Percentiles rank a stretch among this genome's conserved stretches.
Conservation (phyloP, 2,329 filamentous ascomycete genomes). For the Chalara sp. region DNA sequence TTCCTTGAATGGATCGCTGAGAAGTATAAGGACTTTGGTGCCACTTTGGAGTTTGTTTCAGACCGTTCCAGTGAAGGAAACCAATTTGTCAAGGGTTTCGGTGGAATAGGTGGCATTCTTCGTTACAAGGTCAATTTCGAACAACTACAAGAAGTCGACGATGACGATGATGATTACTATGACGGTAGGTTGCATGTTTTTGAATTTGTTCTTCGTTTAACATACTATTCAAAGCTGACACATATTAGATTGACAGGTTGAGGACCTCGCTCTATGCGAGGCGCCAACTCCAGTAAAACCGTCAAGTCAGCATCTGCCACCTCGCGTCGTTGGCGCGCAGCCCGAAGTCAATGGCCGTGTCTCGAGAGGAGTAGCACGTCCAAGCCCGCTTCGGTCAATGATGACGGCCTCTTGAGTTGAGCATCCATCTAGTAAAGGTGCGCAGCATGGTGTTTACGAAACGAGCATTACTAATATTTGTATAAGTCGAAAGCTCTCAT, state of each 20-base stretch:
- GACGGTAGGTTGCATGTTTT: constrained; percentile 41
- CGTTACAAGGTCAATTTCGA: constrained; percentile 99
- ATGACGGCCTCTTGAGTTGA: constrained; percentile 43
- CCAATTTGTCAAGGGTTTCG: constrained; percentile 99
- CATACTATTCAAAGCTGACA: constrained; percentile 8
- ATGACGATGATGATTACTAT: constrained; percentile 93
- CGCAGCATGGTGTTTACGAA: too few species aligned
- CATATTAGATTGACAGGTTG: constrained; percentile 73
- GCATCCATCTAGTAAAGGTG: constrained; percentile 3
- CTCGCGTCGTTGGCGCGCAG: constrained; percentile 38
- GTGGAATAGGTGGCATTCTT: constrained; percentile 93
- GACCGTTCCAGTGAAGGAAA: constrained; percentile 97
- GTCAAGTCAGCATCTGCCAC: constrained; percentile 34
- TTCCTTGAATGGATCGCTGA: constrained; percentile 99
- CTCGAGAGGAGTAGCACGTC: constrained; percentile 38
- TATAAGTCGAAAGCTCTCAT: too few species aligned
- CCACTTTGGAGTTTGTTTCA: constrained; percentile 92
- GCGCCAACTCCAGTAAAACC: constrained; percentile 62
- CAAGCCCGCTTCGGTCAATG: constrained; percentile 63
- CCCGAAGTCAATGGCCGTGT: constrained; percentile 28
- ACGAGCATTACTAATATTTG: too few species aligned
- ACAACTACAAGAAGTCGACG: constrained; percentile 85
- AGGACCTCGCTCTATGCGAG: constrained; percentile 84
- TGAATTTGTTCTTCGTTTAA: not conserved
- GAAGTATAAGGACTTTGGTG: constrained; percentile 96